Conservation (phyloP, 768 basidiomycete genomes). For the Hericium alpestre region DNA sequence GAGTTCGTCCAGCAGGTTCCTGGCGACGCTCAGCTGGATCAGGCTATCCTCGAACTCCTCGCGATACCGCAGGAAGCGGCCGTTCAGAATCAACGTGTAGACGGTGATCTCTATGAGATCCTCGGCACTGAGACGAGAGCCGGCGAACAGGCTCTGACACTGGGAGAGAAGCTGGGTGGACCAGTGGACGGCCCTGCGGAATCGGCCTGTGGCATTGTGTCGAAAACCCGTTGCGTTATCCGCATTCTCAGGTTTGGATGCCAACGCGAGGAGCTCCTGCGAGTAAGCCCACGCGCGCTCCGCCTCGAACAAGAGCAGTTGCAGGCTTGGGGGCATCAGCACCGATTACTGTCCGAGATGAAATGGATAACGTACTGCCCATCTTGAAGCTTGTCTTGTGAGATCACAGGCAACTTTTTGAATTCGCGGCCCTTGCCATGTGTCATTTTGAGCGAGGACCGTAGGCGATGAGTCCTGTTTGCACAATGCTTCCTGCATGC, state of each 20-base stretch:
- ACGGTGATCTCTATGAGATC: constrained; percentile 59
- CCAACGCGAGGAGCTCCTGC: constrained; percentile 54
- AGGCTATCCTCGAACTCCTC: constrained; percentile 70
- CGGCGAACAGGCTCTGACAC: constrained; percentile 51
- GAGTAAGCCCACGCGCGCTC: constrained; percentile 90
- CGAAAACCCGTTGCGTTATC: constrained; percentile 45
- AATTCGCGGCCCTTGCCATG: constrained; percentile 87
- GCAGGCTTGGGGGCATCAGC: constrained; percentile 38
- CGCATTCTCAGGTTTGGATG: constrained; percentile 30
- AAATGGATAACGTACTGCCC: constrained; percentile 55
- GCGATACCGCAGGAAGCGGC: constrained; percentile 71
- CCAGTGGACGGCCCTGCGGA: constrained; percentile 73
- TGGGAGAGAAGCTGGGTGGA: constrained; percentile 66
- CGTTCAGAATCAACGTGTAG: constrained; percentile 74
- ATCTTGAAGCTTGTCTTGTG: constrained; percentile 62
- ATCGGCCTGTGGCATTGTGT: constrained; percentile 68
- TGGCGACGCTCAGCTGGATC: constrained; percentile 69
- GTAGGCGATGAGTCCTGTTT: constrained; percentile 79
- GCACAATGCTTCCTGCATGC: constrained; percentile 77
- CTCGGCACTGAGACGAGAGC: constrained; percentile 42
- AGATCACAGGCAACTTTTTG: constrained; percentile 67
- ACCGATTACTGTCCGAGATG: constrained; percentile 8
- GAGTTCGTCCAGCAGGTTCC: constrained; percentile 59
- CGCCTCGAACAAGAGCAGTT: constrained; percentile 79
- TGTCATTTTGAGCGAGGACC: constrained; percentile 74